Evolutionary conservation across 106 monocot genomes (phyloP), one percentile per base, ranked within the genome.

Genomic region (Gastrodia elata): DNA sequence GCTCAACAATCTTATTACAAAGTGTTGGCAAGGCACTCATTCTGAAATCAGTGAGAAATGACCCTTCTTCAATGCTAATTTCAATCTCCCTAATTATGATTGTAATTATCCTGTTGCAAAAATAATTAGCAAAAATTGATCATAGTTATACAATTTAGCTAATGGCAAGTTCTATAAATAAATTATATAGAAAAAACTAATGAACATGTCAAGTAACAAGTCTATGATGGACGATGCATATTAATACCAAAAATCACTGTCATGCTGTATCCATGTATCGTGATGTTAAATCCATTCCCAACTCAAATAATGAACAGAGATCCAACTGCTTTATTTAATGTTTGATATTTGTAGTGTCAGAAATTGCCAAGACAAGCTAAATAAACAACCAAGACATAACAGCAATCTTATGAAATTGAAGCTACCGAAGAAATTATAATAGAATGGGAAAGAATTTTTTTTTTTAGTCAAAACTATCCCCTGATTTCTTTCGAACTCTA

Each of bases 81-180:
- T 98, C 98, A 67, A 93, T 82, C 82, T 93, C 97, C 84, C 88
- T 98, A 38, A 93, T 87, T 35, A 93, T 91, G 34, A 98, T 93
- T 64, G 81, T 82, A 74, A 94, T 93, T 73, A 91, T 89, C 88
- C 98, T 99, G 79, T 48, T n/a, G 22, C 37, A 67, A 67, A 67
- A 67, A 24, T n/a, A 52, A n/a, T 52, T 22, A 5, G 18, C 10
- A 67, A 34, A 67, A 52, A 40, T 67, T 67, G 67, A 18, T 6
- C 15, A 37, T 38, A 67, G 30, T 67, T 37, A 67, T 20, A 15
- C 1, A 38, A 8, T 5, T 67, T 36, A 67, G 67, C 37, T 37
- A 20, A n/a, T 61, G 32, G 11, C 11, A 61, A 32, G 30, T 30
- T 61, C 26, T 28, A 61, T 2, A 32, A 61, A 61, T 27, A 32